Base-by-base conservation (phyloP, 805 yeast species). In the Saccharomycopsis sp. region DNA sequence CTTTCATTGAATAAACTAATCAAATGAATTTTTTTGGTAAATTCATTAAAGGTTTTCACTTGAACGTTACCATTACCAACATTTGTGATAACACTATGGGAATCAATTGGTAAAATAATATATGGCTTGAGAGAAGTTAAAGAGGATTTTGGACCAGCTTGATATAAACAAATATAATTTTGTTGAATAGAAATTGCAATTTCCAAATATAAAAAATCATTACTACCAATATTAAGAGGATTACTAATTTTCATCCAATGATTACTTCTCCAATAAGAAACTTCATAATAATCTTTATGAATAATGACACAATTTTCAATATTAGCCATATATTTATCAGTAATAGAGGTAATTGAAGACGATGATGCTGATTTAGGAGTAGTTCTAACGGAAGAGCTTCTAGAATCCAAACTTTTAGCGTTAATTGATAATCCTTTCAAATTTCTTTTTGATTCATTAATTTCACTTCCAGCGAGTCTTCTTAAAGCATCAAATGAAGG, bases 221-320 rank as follows among this genome's bases (percentile, higher is more conserved):
- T 27, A 15, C 26, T 21, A n/a, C n/a, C n/a, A n/a, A n/a, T n/a
- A n/a, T n/a, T n/a, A n/a, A n/a, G n/a, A n/a, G n/a, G n/a, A n/a
- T n/a, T n/a, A 13, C 31, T 36, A 18, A 43, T 26, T 18, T 9
- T 18, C 3, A 36, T 18, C 48, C 48, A 45, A 18, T 34, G 32
- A 25, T 45, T 36, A 30, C n/a, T 14, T 23, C 42, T 45, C 48
- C 45, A 45, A 19, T 34, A 32, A 13, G 40, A 30, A 14, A 37
- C 46, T 4, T 35, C 23, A 15, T 23, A 34, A 12, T 3, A 20
- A 25, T 39, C 43, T 13, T 39, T 45, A 29, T 41, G 28, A 12
- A 41, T 29, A 33, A 45, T 25, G 9, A 30, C 19, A 23, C 38
- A 21, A 19, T 43, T 34, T 9, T 34, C 39, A 12, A 36, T n/a